Percentiles rank a stretch among this genome's conserved stretches.
Evolutionary conservation across 345 rosid genomes (phyloP).

Genomic region (Laguncularia racemosa): DNA sequence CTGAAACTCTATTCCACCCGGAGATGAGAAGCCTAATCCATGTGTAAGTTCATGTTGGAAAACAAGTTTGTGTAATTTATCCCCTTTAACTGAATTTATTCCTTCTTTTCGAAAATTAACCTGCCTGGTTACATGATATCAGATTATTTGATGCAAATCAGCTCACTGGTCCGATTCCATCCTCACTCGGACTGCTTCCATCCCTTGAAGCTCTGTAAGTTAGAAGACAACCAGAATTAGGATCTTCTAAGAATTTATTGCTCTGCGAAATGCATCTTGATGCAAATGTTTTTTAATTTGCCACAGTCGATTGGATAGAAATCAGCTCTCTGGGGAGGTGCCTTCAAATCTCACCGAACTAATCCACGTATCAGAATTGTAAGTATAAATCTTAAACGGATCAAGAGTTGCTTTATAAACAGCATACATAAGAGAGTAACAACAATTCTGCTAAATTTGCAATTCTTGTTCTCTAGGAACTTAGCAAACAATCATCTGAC

Average conservation of each 20-base stretch:
- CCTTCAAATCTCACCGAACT: slow-evolving; percentile 69
- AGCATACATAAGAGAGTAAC: too few species aligned
- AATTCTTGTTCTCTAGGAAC: slow-evolving; percentile 33
- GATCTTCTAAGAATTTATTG: too few species aligned
- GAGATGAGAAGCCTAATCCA: slow-evolving; percentile 63
- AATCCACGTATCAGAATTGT: slow-evolving; percentile 57
- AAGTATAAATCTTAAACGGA: slow-evolving; percentile 13
- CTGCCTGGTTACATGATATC: neutral
- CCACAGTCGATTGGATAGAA: slow-evolving; percentile 84
- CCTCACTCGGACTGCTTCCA: slow-evolving; percentile 53
- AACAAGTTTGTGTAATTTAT: neutral
- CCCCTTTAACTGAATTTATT: slow-evolving; percentile 1
- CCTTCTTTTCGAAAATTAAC: neutral
- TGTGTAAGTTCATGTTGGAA: slow-evolving; percentile 42
- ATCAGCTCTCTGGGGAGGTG: slow-evolving; percentile 43
- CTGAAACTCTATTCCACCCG: slow-evolving; percentile 51
- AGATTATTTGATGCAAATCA: slow-evolving; percentile 77
- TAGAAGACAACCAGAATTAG: neutral
- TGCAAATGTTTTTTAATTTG: too few species aligned
- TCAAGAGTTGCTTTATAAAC: too few species aligned
- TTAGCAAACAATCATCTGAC: slow-evolving; percentile 63
- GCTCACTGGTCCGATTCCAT: slow-evolving; percentile 54
- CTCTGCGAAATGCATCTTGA: too few species aligned
- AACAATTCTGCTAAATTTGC: too few species aligned
- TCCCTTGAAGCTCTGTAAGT: slow-evolving; percentile 96